Percentiles rank a stretch among this genome's conserved stretches.
Evolutionary conservation across 257 asterid species (phyloP).

Genomic region (Capsicum pubescens): DNA sequence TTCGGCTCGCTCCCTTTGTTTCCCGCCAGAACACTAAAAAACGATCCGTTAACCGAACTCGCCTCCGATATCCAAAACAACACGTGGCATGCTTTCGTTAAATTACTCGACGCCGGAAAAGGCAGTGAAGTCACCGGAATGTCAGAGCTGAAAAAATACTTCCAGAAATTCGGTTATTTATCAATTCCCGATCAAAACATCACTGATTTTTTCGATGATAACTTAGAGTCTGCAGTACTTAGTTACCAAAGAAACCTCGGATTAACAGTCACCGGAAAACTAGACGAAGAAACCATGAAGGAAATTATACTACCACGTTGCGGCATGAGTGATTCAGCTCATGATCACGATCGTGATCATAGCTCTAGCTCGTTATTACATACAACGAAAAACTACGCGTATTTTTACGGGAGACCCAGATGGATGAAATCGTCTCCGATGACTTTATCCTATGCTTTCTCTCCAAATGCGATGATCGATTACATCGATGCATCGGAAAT

Average conservation of each 20-base stretch:
- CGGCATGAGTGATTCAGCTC: constrained; percentile 55
- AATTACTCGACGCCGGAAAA: constrained; percentile 65
- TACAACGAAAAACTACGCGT: constrained; percentile 53
- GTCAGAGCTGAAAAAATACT: constrained; percentile 79
- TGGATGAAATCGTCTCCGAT: constrained; percentile 58
- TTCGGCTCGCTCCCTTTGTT: constrained; percentile 40
- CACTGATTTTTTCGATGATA: constrained; percentile 65
- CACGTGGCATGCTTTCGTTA: constrained; percentile 67
- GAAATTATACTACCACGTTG: constrained; percentile 71
- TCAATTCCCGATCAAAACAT: constrained; percentile 34
- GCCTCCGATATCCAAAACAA: constrained; percentile 35
- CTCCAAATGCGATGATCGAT: constrained; percentile 53
- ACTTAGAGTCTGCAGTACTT: constrained; percentile 58
- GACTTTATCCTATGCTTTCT: constrained; percentile 70
- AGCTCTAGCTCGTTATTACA: constrained; percentile 21
- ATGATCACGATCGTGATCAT: neutral
- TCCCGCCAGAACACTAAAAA: constrained; percentile 52
- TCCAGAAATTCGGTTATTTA: constrained; percentile 81
- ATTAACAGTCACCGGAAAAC: constrained; percentile 52
- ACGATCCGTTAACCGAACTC: constrained; percentile 39
- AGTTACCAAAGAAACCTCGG: constrained; percentile 68
- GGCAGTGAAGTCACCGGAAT: constrained; percentile 69
- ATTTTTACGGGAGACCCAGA: constrained; percentile 64
- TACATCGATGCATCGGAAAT: constrained; percentile 49
- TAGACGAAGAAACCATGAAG: constrained; percentile 60